phyloP scores from a whole-genome alignment of 768 basidiomycete species.

The Pleurotus tuoliensis region DNA sequence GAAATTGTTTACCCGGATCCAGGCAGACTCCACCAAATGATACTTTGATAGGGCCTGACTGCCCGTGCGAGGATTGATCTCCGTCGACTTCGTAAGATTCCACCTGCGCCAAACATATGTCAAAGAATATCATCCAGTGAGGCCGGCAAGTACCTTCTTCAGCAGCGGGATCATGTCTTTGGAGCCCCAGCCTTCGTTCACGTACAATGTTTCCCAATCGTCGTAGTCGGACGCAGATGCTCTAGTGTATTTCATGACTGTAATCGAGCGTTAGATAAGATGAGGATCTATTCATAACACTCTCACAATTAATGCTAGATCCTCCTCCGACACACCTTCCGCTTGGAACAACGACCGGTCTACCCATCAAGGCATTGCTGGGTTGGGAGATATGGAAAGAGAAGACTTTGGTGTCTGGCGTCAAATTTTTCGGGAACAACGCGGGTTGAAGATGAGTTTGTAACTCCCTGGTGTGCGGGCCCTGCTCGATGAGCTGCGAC shows the following conservation, averaged over 20 bases:
- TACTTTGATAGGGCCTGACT: slow-evolving; percentile 26
- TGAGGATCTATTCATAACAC: slow-evolving; percentile 1
- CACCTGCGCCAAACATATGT: slow-evolving; percentile 3
- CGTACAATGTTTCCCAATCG: slow-evolving; percentile 36
- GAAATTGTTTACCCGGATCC: slow-evolving; percentile 1
- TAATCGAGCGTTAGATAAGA: not conserved
- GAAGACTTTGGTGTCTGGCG: slow-evolving; percentile 29
- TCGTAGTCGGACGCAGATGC: slow-evolving; percentile 43
- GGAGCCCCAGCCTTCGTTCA: slow-evolving; percentile 44
- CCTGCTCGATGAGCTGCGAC: slow-evolving; percentile 38
- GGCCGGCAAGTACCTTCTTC: slow-evolving; percentile 29
- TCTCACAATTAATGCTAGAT: slow-evolving; percentile 40
- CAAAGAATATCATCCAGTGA: not conserved
- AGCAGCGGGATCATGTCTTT: slow-evolving; percentile 39
- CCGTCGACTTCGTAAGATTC: slow-evolving; percentile 30
- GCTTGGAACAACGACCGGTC: slow-evolving; percentile 24
- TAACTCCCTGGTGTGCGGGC: slow-evolving; percentile 32
- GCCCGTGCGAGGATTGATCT: slow-evolving; percentile 28
- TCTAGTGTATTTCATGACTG: slow-evolving; percentile 36
- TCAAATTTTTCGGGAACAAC: slow-evolving; percentile 28
- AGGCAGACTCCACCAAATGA: slow-evolving; percentile 12
- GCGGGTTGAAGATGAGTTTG: slow-evolving; percentile 37
- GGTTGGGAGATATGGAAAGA: slow-evolving; percentile 29
- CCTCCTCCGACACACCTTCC: slow-evolving; percentile 44
- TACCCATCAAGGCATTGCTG: slow-evolving; percentile 26